These are phyloP conservation scores for Coemansia sp. DNA, from an alignment of 192 early-diverging fungal species.

Conservation along the genomic window DNA sequence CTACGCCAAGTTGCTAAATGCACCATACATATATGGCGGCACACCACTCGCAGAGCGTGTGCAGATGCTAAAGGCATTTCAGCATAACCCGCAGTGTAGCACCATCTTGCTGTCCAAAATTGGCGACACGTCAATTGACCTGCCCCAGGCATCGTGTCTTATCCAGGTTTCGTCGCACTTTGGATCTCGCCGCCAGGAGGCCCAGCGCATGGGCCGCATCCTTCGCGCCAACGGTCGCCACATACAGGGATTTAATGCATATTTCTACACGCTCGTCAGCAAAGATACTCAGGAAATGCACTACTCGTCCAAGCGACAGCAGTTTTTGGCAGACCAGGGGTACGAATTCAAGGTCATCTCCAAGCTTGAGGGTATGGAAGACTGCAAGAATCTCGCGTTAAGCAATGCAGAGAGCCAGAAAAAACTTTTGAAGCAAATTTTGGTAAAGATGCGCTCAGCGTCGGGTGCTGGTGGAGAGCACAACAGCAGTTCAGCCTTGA, in stretches of 20 bases:
- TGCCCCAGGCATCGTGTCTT: background rate
- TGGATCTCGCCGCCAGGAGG: conserved; percentile 83
- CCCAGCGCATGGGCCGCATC: conserved; percentile 91
- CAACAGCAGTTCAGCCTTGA: too few species aligned
- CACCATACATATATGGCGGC: conserved; percentile 88
- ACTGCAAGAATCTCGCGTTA: conserved; percentile 50
- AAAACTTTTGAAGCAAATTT: background rate
- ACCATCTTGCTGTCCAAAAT: conserved; percentile 88
- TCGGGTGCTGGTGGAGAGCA: conserved; percentile 65
- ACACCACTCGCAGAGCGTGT: conserved; percentile 86
- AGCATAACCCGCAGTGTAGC: conserved; percentile 82
- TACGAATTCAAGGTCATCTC: conserved; percentile 98
- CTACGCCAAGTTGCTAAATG: conserved; percentile 78
- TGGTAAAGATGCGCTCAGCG: background rate
- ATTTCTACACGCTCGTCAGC: conserved; percentile 93
- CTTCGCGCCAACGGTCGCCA: conserved; percentile 91
- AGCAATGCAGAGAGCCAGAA: background rate
- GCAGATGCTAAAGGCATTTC: conserved; percentile 88
- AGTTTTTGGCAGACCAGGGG: conserved; percentile 98
- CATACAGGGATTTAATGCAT: conserved; percentile 91
- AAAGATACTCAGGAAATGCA: conserved; percentile 97
- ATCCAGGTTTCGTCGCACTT: background rate
- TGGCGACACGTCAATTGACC: conserved; percentile 95
- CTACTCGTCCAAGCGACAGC: conserved; percentile 95
- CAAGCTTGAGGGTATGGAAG: conserved; percentile 87